Percentiles rank a stretch among this genome's conserved stretches.
Conservation (phyloP, 768 basidiomycete genomes). For the Terana coerulea region DNA sequence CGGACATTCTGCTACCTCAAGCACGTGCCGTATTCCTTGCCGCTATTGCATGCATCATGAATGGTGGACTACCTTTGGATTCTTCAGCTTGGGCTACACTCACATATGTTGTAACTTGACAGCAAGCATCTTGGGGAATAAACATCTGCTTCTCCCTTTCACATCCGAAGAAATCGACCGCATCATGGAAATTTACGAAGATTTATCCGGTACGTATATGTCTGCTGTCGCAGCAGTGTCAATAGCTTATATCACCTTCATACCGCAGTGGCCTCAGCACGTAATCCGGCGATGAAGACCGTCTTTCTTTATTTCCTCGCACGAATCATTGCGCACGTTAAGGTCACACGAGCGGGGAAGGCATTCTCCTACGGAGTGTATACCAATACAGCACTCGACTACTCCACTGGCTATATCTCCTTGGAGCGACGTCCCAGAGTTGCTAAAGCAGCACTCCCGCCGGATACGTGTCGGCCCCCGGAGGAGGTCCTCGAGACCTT, state of each 20-base stretch:
- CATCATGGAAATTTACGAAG: conserved; percentile 18
- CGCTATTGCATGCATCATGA: no score
- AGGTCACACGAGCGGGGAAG: conserved; percentile 5
- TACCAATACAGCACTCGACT: conserved; percentile 3
- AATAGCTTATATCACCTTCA: no score
- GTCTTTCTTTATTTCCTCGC: conserved; percentile 18
- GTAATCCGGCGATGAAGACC: conserved; percentile 7
- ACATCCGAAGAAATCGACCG: conserved; percentile 15
- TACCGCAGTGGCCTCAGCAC: background rate
- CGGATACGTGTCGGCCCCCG: background rate
- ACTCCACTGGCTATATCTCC: conserved; percentile 5
- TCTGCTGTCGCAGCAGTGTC: background rate
- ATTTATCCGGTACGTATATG: conserved; percentile 13
- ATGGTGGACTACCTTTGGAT: no score
- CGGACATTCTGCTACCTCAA: no score
- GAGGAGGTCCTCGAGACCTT: conserved; percentile 1
- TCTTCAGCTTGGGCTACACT: no score
- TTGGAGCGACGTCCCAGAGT: no score
- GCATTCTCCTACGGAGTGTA: conserved; percentile 3
- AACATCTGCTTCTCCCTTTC: conserved; percentile 20
- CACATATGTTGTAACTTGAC: no score
- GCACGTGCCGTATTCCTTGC: no score
- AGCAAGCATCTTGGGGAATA: conserved; percentile 19
- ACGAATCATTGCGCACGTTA: conserved; percentile 12
- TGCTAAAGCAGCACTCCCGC: background rate